Base-by-base conservation (phyloP, 805 yeast species). In the Barnettozyma botsteinii region DNA sequence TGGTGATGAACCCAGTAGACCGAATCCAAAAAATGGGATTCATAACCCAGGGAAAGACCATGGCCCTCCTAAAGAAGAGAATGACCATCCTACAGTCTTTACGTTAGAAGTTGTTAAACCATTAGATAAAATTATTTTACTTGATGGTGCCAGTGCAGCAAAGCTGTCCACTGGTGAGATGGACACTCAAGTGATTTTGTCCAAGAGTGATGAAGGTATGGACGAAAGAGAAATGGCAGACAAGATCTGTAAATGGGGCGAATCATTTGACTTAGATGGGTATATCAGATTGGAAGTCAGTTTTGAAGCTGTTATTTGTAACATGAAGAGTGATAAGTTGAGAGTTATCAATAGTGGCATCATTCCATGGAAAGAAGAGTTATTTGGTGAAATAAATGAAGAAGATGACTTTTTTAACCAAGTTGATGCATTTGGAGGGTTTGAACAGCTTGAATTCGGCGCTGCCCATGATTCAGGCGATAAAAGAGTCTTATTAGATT, bases 101-200 rank as follows among this genome's bases (percentile, higher is more conserved):
- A 74, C 82, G 0, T 75, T 76, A 47, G 59, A 64, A 43, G 72
- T 69, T 9, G 59, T 57, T 4, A 63, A 60, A 43, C 78, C 81
- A 4, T 54, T 79, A 37, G 66, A 65, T 45, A 71, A 65, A 46
- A 51, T 79, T 23, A 61, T 79, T 5, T 67, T 69, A 37, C 53
- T 79, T n/a, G 84, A 79, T 45, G 85, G 85, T 6, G 82, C 84
- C 0, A 76, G 82, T 22, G 85, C 83, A n/a, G 76, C 83, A 0
- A 79, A 78, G 53, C 60, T 69, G 0, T 29, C 40, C 1, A 66
- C 75, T 2, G 84, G 84, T 5, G 79, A 74, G 50, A 77, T 77
- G 83, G 85, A 79, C 51, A 67, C 76, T 2, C 80, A 75, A 48
- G 56, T 56, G 33, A 40, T 75, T 35, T 50, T 71, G 4, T 62